Evolutionary conservation across 805 yeast genomes (phyloP).

Genomic region (Pichia thaimueangensis): DNA sequence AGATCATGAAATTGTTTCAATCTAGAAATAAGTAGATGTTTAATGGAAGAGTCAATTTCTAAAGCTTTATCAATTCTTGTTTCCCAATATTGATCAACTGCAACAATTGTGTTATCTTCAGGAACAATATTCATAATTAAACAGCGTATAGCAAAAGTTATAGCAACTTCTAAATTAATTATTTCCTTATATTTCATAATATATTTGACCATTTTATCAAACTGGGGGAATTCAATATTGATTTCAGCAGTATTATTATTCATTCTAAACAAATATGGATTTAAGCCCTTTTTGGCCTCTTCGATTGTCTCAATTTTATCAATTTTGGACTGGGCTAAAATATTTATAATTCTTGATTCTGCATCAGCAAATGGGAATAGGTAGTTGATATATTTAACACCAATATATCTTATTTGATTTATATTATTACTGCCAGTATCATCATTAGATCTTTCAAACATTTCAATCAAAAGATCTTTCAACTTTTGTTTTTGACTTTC

Average conservation of each 20-base stretch:
- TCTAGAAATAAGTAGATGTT: constrained; percentile 22
- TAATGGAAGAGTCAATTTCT: constrained; percentile 51
- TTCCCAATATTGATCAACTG: constrained; percentile 70
- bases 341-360: constrained; percentile 58
- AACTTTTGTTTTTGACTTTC: constrained; percentile 35
- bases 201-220: constrained; percentile 33
- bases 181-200: constrained; percentile 22
- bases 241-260: constrained; percentile 18
- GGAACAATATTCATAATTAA: constrained; percentile 59
- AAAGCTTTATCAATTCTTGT: constrained; percentile 62
- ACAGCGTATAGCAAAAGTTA: constrained; percentile 49
- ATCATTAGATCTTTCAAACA: constrained; percentile 26
- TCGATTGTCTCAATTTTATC: constrained; percentile 71
- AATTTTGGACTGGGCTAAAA: constrained; percentile 46
- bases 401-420: constrained; percentile 48
- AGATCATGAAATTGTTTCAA: constrained; percentile 13
- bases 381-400: constrained; percentile 58
- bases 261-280: constrained; percentile 49
- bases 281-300: constrained; percentile 72
- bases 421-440: neutral
- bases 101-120: constrained; percentile 49
- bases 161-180: constrained; percentile 31
- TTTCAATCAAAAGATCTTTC: constrained; percentile 28
- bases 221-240: constrained; percentile 51
- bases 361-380: constrained; percentile 62